A percentile compares a stretch with the other conserved stretches of the same genome.
Conservation (phyloP, 495 filamentous ascomycete species). For the Penicillium longicatenatum region DNA sequence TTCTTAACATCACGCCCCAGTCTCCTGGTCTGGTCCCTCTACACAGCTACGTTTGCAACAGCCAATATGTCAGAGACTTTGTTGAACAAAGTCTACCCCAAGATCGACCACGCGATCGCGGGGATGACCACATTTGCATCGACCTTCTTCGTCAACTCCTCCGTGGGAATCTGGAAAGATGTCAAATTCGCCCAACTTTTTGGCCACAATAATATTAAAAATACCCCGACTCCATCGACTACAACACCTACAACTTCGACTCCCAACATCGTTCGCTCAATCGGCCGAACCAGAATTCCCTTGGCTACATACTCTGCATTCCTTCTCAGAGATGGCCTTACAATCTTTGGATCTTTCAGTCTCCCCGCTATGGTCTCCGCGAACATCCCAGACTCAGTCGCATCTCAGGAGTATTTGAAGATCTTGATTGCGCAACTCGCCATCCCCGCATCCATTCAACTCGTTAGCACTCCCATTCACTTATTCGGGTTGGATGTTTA, state of each 20-base stretch:
- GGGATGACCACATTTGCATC: conserved; percentile 38
- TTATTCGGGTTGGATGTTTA: conserved; percentile 84
- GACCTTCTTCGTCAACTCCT: conserved; percentile 43
- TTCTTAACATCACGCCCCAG: conserved; percentile 76
- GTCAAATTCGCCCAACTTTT: conserved; percentile 47
- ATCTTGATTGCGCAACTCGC: conserved; percentile 68
- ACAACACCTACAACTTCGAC: conserved; percentile 29
- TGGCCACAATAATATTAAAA: conserved; percentile 31
- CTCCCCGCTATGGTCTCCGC: conserved; percentile 53
- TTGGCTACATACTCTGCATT: conserved; percentile 61
- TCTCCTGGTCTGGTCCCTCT: conserved; percentile 77
- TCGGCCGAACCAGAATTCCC: conserved; percentile 54
- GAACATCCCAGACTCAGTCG: conserved; percentile 40
- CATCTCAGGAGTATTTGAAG: conserved; percentile 38
- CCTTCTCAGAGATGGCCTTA: conserved; percentile 75
- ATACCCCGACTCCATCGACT: conserved; percentile 37
- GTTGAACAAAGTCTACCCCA: conserved; percentile 38
- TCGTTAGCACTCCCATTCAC: conserved; percentile 81
- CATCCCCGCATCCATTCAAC: conserved; percentile 76
- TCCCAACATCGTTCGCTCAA: conserved; percentile 29
- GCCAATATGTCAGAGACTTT: conserved; percentile 68
- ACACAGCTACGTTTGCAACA: conserved; percentile 84
- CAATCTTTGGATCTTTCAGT: conserved; percentile 89
- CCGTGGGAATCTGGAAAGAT: conserved; percentile 49
- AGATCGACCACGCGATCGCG: conserved; percentile 53